Percentiles rank a stretch among this genome's conserved stretches.
Conservation (phyloP, 805 yeast species). For the Jamesozyma hellenica region DNA sequence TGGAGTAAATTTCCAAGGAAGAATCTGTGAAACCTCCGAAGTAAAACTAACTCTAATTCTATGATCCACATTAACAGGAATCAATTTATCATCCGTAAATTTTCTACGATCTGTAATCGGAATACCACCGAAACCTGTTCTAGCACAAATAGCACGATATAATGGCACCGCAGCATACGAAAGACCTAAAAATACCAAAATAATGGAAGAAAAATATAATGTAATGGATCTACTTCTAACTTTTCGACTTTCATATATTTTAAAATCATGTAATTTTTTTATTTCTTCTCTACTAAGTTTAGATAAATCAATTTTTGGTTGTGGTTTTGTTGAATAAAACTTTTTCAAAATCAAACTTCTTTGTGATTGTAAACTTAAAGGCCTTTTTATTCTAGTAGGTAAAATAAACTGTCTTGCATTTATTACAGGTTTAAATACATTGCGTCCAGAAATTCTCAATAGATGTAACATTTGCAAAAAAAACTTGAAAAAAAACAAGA, state of each 20-base stretch:
- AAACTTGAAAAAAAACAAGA: no score
- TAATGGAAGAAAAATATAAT: conserved; percentile 58
- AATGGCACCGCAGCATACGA: conserved; percentile 89
- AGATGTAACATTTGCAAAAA: no score
- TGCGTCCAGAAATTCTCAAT: no score
- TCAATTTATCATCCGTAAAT: conserved; percentile 77
- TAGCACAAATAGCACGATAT: conserved; percentile 81
- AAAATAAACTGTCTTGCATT: no score
- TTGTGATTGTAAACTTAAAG: no score
- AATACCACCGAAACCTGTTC: conserved; percentile 93
- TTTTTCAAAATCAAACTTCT: no score
- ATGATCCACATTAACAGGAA: conserved; percentile 78
- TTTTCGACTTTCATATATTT: conserved; percentile 19
- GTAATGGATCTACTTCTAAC: conserved; percentile 45
- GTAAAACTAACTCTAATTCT: conserved; percentile 80
- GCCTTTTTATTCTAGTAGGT: no score
- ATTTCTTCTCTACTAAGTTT: conserved; percentile 23
- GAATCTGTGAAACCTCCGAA: conserved; percentile 77
- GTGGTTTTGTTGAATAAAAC: not conserved
- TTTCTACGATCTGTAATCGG: conserved; percentile 78
- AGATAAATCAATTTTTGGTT: conserved; percentile 10
- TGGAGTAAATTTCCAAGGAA: conserved; percentile 94
- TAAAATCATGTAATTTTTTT: conserved; percentile 13
- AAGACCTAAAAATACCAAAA: conserved; percentile 60
- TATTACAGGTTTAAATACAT: no score